Percentiles rank a stretch among this genome's conserved stretches.
Conservation (phyloP, 768 basidiomycete species). For the Cubamyces sp. region DNA sequence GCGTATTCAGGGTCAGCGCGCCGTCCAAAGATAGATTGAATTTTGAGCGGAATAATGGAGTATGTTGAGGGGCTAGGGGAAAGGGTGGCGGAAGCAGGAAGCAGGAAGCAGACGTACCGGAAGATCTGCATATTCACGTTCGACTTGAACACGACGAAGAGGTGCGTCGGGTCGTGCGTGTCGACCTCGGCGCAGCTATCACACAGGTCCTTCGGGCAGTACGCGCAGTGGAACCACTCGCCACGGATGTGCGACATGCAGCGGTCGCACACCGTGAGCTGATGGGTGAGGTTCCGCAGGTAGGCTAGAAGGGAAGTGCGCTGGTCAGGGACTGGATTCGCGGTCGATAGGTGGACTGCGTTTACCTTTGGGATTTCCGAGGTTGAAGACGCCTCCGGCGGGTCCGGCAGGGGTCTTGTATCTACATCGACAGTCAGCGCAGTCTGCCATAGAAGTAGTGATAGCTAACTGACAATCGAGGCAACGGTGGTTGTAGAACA, state of each 20-base stretch:
- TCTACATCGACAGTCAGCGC: conserved; percentile 42
- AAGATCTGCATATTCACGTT: conserved; percentile 26
- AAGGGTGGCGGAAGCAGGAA: no score
- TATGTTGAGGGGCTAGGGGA: no score
- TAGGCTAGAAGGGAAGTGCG: conserved; percentile 51
- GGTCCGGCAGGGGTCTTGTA: conserved; percentile 70
- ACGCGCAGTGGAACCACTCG: conserved; percentile 89
- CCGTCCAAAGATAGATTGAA: not conserved
- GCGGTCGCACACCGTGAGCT: conserved; percentile 79
- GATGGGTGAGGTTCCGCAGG: conserved; percentile 61
- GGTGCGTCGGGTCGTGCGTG: conserved; percentile 79
- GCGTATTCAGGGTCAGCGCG: conserved; percentile 7
- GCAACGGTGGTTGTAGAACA: conserved; percentile 64
- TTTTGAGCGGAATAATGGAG: not conserved
- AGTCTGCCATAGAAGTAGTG: conserved; percentile 13
- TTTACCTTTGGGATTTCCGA: conserved; percentile 61
- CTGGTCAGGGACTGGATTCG: not conserved
- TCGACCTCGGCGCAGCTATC: conserved; percentile 79
- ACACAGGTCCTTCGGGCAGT: conserved; percentile 88
- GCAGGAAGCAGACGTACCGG: conserved; percentile 14
- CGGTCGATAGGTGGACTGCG: not conserved
- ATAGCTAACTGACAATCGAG: conserved; percentile 58
- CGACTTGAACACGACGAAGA: conserved; percentile 90
- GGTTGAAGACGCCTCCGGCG: conserved; percentile 40
- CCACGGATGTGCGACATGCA: conserved; percentile 85